Evolutionary conservation across 129 eudicot species (phyloP), one percentile per base, ranked within the genome.

Genomic region (Lactuca saligna): DNA sequence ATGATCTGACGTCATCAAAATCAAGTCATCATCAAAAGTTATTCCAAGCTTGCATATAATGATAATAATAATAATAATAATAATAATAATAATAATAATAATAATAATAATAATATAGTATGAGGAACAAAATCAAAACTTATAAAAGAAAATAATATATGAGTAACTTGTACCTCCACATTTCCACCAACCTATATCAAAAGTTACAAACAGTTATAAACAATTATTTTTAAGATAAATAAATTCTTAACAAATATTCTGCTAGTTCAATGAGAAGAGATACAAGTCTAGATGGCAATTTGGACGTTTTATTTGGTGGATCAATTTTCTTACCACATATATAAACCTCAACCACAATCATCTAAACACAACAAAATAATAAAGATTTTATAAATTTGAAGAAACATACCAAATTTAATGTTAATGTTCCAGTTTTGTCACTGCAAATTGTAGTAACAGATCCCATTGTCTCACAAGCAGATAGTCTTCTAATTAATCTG

Each of bases 401-500:
- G n/a, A n/a, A n/a, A n/a, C 82, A 16, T 37, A 83, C 97, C 96
- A 80, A 75, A 78, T 94, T 94, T 76, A 94, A 68, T 10, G 99
- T 94, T 73, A 94, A 78, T 17, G 99, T 94, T 78, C 99, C 99
- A 57, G 99, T 94, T 85, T 94, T 94, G 61, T 94, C 99, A 75
- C 99, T 94, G 78, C 99, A 94, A 70, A 94, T 94, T 29, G 99
- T 94, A 70, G 97, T 87, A 11, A 97, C 99, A 79, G 99, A 94
- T 31, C 99, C 99, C 99, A 94, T 94, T 15, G 99, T 90, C 76
- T 94, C 99, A 82, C 99, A 94, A 57, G 97, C 99, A 54, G 99
- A 94, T 75, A 94, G 87, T 74, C 99, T 83, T 71, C 99, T n/a
- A n/a, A n/a, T n/a, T 82, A 62, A 94, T 97, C 99, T 94, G 81